Evolutionary conservation across 495 filamentous ascomycete species (phyloP), one percentile per base, ranked within the genome.

Genomic region (Evernia prunastri): DNA sequence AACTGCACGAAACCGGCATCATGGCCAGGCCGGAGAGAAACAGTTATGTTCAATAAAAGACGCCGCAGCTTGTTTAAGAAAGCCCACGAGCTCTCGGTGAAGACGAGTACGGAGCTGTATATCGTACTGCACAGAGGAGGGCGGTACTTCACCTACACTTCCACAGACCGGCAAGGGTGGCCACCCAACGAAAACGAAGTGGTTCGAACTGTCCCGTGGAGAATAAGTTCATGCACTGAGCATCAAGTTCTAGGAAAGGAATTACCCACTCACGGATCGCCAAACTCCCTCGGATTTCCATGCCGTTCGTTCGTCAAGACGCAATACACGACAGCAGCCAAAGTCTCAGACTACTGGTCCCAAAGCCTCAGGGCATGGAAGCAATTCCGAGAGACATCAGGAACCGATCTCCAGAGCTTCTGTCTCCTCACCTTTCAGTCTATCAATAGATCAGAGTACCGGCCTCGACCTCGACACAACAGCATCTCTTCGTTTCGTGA

Each of bases 141-240:
- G 17, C 27, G 35, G 15, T 59, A 53, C 39, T 64, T 59, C 43
- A 64, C 25, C 31, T 64, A 64, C 36, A 67, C 13, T 7, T 64
- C 61, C 23, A 59, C 31, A 15, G 56, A 67, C 25, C 39, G 25
- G 20, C 27, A 31, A 20, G 53, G 27, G 36, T 67, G 43, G 54
- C 56, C 54, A 4, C 61, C 39, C 17, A 36, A n/a, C 15, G 7
- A 58, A 31, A 33, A 66, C 33, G 31, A 63, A 4, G 56, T 63
- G 4, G 47, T 66, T 47, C 12, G n/a, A 47, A 7, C 43, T 47
- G 2, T 12, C 10, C n/a, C 8, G 0, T 8, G 25, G 25, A 8
- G 20, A 47, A 25, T 6, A 11, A 25, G 7, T 47, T 12, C 23
- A 47, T 25, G 12, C n/a, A 25, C 43, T 47, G 25, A 47, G n/a